Evolutionary conservation across 2,329 filamentous ascomycete genomes (phyloP), one percentile per base, ranked within the genome.

Genomic region (Aureobasidium melanogenum): DNA sequence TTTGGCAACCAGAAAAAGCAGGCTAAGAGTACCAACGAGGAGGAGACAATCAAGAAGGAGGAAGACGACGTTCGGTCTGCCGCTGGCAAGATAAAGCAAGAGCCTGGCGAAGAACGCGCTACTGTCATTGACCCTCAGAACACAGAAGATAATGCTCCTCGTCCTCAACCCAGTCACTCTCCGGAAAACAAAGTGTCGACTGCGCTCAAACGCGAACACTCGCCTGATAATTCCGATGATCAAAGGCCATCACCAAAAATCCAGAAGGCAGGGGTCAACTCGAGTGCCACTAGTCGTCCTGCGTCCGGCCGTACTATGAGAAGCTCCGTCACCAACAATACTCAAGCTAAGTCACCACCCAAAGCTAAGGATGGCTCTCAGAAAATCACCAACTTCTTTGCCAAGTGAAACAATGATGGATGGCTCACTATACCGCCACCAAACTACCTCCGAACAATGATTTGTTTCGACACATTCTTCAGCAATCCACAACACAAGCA

Each of bases 1-100:
- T 97, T 97, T 69, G 81, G 81, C 8, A 88, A 84, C 44, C 79
- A 80, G 64, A 74, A 74, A 60, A 77, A 76, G 59, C 67, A 66
- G n/a, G 66, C 67, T 0, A 68, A 68, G 57, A 67, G 65, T n/a
- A 67, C 73, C 41, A 70, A 70, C 55, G 70, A 72, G 28, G 68
- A 72, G 63, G 60, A 62, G 4, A 67, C 69, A 46, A 62, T 67
- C 12, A 71, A 72, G 63, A 64, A 70, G 57, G 62, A 72, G 64
- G 64, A 70, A 28, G 64, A 68, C 9, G 64, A 69, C 22, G 67
- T 71, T 50, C 64, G 68, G 44, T 66, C 67, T 24, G 63, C 69
- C 44, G 69, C 68, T 15, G 64, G 68, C 32, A 70, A 74, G 50
- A 65, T 71, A 14, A 72, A 78, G 64, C 69, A 75, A 60, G 71